A percentile compares a stretch with the other conserved stretches of the same genome.
Conservation (phyloP, 2,329 filamentous ascomycete genomes). For the Herpotrichia juniperi region DNA sequence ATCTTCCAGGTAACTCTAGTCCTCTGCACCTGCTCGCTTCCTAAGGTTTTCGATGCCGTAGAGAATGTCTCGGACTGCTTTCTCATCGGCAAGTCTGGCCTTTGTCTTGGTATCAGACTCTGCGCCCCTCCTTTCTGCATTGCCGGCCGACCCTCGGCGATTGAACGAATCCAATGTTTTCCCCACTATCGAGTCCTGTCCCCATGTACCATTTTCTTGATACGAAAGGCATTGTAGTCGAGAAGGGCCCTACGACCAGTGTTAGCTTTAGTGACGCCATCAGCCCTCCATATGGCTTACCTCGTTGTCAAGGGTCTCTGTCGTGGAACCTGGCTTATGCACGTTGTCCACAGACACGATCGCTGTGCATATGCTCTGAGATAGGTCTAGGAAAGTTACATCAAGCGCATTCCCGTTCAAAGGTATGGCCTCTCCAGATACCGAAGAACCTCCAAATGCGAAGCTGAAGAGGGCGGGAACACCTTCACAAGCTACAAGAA, state of each 20-base stretch:
- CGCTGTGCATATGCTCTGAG: conserved; percentile 14
- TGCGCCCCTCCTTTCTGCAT: neutral
- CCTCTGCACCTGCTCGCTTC: conserved; percentile 52
- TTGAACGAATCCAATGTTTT: conserved; percentile 26
- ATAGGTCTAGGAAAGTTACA: conserved; percentile 41
- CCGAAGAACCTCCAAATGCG: conserved; percentile 54
- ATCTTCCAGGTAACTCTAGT: conserved; percentile 22
- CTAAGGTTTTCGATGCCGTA: conserved; percentile 57
- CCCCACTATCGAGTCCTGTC: conserved; percentile 19
- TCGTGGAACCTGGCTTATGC: conserved; percentile 58
- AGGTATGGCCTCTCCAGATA: conserved; percentile 48
- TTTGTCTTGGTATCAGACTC: conserved; percentile 24
- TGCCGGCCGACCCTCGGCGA: conserved; percentile 7
- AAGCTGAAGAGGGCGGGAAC: conserved; percentile 70
- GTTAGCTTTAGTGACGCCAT: conserved; percentile 6
- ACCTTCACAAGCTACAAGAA: conserved; percentile 52
- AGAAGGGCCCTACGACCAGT: conserved; percentile 18
- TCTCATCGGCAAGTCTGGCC: conserved; percentile 34
- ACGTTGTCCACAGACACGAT: conserved; percentile 62
- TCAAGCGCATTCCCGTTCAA: conserved; percentile 72
- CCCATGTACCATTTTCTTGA: conserved; percentile 28
- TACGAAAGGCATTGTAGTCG: conserved; percentile 35
- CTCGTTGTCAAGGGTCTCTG: conserved; percentile 38
- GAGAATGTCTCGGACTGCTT: conserved; percentile 51
- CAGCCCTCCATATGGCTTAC: conserved; percentile 24